Conservation (phyloP, 2,329 filamentous ascomycete species). For the Colletotrichum coccodes region DNA sequence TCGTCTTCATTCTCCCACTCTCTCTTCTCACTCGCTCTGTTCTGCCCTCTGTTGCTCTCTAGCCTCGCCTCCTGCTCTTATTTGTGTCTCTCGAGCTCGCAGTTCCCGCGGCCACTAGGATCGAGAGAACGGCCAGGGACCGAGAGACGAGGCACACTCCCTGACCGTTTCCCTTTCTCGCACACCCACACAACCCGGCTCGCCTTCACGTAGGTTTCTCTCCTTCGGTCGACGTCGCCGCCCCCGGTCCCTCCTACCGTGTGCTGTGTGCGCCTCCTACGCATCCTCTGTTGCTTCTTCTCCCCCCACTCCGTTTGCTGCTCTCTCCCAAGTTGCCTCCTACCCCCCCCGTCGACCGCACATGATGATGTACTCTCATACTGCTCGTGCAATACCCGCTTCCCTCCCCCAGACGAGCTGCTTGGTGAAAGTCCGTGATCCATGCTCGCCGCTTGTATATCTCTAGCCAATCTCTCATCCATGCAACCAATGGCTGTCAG, state of each 20-base stretch:
- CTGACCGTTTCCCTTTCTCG: slow-evolving; percentile 2
- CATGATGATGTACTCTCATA: slow-evolving; percentile 31
- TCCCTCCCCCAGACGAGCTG: slow-evolving; percentile 28
- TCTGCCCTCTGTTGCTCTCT: slow-evolving; percentile 5
- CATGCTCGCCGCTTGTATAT: slow-evolving; percentile 32
- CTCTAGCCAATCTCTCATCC: slow-evolving; percentile 35
- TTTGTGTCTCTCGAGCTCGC: slow-evolving; percentile 15
- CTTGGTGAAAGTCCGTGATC: slow-evolving; percentile 28
- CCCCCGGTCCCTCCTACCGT: slow-evolving; percentile 24
- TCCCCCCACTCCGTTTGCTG: slow-evolving; percentile 10
- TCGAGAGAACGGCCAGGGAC: slow-evolving; percentile 18
- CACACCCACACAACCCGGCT: slow-evolving; percentile 31
- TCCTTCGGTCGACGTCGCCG: slow-evolving; percentile 32
- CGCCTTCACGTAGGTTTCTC: slow-evolving; percentile 32
- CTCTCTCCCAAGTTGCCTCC: slow-evolving; percentile 30
- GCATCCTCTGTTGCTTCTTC: slow-evolving; percentile 8
- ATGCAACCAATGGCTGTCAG: slow-evolving; percentile 30
- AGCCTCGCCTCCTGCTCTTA: slow-evolving; percentile 24
- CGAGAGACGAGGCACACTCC: slow-evolving; percentile 29
- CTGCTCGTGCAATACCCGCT: slow-evolving; percentile 23
- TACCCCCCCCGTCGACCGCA: slow-evolving; percentile 20
- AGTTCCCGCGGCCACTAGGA: slow-evolving; percentile 26
- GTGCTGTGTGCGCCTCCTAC: slow-evolving; percentile 5
- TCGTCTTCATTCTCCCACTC: slow-evolving; percentile 30
- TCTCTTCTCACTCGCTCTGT: slow-evolving; percentile 20